Evolutionary conservation across 2,329 filamentous ascomycete species (phyloP), one percentile per base, ranked within the genome.

Genomic region (Blastomyces emzantsi): DNA sequence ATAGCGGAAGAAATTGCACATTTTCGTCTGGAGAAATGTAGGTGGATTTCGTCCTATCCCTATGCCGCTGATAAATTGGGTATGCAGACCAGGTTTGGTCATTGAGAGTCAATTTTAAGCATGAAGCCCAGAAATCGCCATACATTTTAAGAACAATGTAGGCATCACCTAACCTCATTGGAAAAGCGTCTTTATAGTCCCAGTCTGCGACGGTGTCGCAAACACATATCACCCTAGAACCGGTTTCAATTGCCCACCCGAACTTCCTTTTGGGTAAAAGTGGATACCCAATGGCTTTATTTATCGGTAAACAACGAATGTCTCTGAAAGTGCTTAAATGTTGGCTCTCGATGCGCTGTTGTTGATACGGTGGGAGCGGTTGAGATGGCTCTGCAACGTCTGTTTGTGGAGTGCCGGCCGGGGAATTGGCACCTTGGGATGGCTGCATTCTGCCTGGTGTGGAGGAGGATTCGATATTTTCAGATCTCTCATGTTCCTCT

Each of bases 111-210:
- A 71, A 60, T 30, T 70, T 72, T 22, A 67, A 65, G 64, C 73
- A 75, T 4, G 73, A 69, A 56, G 73, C 72, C 73, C 73, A 75
- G 39, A 74, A 60, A 58, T 75, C 73, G 15, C 71, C 69, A 64
- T 73, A 75, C 57, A 75, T 63, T 3, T 66, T 68, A 54, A 70
- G 72, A 47, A 75, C 66, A 33, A 74, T 65, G 55, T 70, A 74
- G 0, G 74, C 60, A 41, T 73, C 71, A 8, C 73, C 73, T 58
- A 64, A 62, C 3, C 64, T 54, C 11, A 74, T 64, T 15, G 71
- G 66, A 62, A 73, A 74, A 62, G 72, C 69, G 52, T 75, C 73
- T 2, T 61, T 9, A 2, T 55, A 54, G 39, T 60, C 64, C 43
- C 69, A 62, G 8, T 68, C 63, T 33, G 54, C n/a, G 19, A 56